Evolutionary conservation across 2,329 filamentous ascomycete genomes (phyloP), one percentile per base, ranked within the genome.

Genomic region (Arthrobotrys sphaeroides): DNA sequence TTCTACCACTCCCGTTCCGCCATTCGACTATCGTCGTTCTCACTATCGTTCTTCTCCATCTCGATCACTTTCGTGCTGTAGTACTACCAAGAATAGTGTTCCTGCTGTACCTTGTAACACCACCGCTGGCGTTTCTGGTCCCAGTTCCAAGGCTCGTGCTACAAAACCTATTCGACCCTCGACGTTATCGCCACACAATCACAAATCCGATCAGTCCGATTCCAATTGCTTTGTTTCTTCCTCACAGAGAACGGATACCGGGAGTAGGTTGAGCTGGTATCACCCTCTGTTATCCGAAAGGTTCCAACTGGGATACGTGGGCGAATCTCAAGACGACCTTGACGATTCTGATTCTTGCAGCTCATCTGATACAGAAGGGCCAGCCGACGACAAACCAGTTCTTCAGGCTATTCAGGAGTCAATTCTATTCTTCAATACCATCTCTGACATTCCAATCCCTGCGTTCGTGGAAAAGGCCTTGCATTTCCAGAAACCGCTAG

Each of bases 341-440:
- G 43, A 68, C 53, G 70, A 74, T 16, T 55, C 12, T n/a, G 70
- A 74, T 26, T 67, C 62, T 28, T 74, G 70, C 42, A 45, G 59
- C 26, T 74, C 70, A 10, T 74, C 70, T 47, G 70, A 74, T 68
- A 74, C 64, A 20, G 70, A 74, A 49, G 55, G 26, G 16, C 70
- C 70, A 33, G 55, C 43, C 53, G 62, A 57, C 62, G 64, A 42
- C 7, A 74, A 74, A 57, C 28, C 60, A 9, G 26, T 68, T 47
- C 59, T 60, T 24, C 53, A 62, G 28, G 70, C 70, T 20, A 74
- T 74, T n/a, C 62, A 74, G 45, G 70, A 74, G 55, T 74, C 70
- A 49, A 74, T 74, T 74, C 62, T 74, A 10, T 74, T 62, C 40
- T 74, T 74, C 55, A 74, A 74, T 66, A 74, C 61, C 45, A 49